Conservation (phyloP, 768 basidiomycete genomes). For the Tephrocybe sp. region DNA sequence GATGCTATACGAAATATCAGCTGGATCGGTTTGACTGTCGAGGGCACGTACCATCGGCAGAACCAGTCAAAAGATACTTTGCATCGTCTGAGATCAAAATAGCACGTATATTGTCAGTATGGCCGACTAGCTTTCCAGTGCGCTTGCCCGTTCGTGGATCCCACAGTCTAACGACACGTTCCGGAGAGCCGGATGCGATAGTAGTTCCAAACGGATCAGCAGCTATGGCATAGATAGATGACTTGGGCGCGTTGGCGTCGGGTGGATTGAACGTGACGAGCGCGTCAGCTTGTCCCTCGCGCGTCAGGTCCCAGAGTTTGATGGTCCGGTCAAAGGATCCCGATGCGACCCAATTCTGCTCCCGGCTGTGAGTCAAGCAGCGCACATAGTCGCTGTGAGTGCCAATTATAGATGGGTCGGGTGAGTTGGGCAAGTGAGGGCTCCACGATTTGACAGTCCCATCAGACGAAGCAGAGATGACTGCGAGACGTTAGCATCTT, state of each 20-base stretch:
- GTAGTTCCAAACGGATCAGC: conserved; percentile 76
- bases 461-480: conserved; percentile 93
- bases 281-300: conserved; percentile 38
- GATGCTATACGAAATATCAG: conserved; percentile 44
- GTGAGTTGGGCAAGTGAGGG: conserved; percentile 62
- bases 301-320: conserved; percentile 87
- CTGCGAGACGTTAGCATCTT: conserved; percentile 31
- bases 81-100: conserved; percentile 89
- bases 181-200: conserved; percentile 89
- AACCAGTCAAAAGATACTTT: conserved; percentile 83
- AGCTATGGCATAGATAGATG: conserved; percentile 75
- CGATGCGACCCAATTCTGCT: conserved; percentile 85
- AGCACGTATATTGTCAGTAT: conserved; percentile 94
- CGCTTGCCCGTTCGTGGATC: conserved; percentile 86
- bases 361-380: conserved; percentile 72
- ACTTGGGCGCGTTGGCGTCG: conserved; percentile 64
- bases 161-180: conserved; percentile 88
- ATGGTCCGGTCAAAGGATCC: conserved; percentile 94
- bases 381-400: conserved; percentile 85
- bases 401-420: conserved; percentile 68
- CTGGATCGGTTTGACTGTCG: not conserved
- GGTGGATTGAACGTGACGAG: conserved; percentile 66
- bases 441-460: conserved; percentile 93
- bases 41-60: conserved; percentile 56
- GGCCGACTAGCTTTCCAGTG: conserved; percentile 85